Conservation (phyloP, 768 basidiomycete species). For the Xerocomellus intermedius region DNA sequence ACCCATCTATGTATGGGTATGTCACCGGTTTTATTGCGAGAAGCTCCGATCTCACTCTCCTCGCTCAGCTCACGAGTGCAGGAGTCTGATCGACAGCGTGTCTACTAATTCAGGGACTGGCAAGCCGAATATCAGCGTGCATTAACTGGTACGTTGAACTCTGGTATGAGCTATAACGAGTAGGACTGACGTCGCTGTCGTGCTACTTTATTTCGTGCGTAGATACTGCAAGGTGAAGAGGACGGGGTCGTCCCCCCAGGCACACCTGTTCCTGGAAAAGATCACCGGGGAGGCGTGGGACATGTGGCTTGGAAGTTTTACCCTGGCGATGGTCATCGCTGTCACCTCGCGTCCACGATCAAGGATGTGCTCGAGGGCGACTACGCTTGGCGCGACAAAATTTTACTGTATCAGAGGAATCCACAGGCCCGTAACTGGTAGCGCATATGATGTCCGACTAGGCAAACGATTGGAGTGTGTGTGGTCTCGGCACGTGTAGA, state of each 20-base stretch:
- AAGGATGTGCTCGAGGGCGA: no score
- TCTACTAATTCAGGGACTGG: constrained; percentile 41
- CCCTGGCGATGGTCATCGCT: constrained; percentile 41
- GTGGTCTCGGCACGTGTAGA: no score
- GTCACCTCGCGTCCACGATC: constrained; percentile 13
- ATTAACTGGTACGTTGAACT: constrained; percentile 50
- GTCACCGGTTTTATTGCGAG: no score
- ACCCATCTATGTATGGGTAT: no score
- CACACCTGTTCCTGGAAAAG: constrained; percentile 17
- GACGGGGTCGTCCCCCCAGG: constrained; percentile 53
- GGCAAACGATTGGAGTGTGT: no score
- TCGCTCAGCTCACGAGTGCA: constrained; percentile 41
- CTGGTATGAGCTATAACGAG: no score
- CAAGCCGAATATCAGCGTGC: constrained; percentile 43
- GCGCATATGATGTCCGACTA: no score
- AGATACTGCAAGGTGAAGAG: constrained; percentile 62
- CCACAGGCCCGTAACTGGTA: no score
- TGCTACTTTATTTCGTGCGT: no score
- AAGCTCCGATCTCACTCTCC: not conserved
- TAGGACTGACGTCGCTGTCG: not conserved
- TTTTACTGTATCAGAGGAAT: no score
- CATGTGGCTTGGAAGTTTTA: constrained; percentile 35
- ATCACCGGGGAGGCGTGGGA: not conserved
- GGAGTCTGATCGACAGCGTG: no score
- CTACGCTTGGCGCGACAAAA: no score